Base-by-base conservation (phyloP, 2,329 filamentous ascomycete genomes). In the Nothomitra cinnamomea region DNA sequence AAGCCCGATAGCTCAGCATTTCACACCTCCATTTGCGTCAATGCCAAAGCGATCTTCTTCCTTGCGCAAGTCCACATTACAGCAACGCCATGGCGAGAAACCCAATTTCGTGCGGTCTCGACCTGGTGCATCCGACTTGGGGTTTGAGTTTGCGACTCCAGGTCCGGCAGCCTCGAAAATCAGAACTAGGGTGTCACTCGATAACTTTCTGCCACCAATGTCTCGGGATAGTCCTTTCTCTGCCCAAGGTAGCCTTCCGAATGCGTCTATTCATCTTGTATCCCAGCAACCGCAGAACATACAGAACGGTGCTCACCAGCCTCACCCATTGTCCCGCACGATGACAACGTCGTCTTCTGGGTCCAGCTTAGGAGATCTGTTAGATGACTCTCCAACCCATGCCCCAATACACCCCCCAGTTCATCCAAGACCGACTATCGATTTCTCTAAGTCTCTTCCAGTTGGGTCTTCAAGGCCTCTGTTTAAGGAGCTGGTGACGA, bases 341-440 rank as follows among this genome's bases (percentile, higher is more conserved):
- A 73, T 95, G 60, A 94, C 86, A 0, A 87, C 88, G 2, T 94
- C 88, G 0, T 90, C 87, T 1, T 94, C 88, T 1, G 80, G 76
- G 53, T 90, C 87, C 4, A 92, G 83, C 62, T 65, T 54, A 13
- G 53, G n/a, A 3, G 53, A 89, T n/a, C 25, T 90, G 43, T 73
- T 75, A 1, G 86, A 89, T 57, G 87, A 90, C 51, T 79, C 80
- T 60, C 83, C 74, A 41, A 85, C 72, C 0, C 79, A 82, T 61
- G 72, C 78, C 57, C 77, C 79, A 6, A 66, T 72, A 35, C 73
- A 75, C 57, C 69, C 74, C 51, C 67, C 66, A n/a, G 74, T 80
- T 42, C 71, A 72, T 45, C 71, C 77, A n/a, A 71, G 72, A 52
- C 66, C 68, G 2, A 65, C 71, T 32, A 64, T 72, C 38, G 72